Evolutionary conservation across 2,329 filamentous ascomycete genomes (phyloP).

Genomic region (Elsinoe fawcettii): DNA sequence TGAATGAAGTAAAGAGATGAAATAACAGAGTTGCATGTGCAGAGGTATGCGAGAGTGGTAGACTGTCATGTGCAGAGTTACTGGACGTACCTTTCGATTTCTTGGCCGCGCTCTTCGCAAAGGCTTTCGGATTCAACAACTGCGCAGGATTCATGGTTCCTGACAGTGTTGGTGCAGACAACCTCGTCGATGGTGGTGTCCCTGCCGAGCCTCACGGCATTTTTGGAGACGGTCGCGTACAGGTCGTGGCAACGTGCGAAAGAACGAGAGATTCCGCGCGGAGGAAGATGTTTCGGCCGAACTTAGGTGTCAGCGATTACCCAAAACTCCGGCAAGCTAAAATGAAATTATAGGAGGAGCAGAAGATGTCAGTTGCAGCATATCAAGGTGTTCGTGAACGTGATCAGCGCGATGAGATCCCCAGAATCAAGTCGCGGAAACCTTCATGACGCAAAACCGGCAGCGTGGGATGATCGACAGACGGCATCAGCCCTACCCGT

Average conservation of each 20-base stretch:
- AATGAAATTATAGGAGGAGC: too few relatives aligned
- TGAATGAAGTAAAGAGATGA: not conserved
- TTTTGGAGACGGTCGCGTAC: not conserved
- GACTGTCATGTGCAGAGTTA: not conserved
- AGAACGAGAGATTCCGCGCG: not conserved
- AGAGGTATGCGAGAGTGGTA: not conserved
- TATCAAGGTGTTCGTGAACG: too few relatives aligned
- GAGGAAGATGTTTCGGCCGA: not conserved
- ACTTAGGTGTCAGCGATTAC: too few relatives aligned
- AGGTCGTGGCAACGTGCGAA: not conserved
- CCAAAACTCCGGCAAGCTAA: too few relatives aligned
- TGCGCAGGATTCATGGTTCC: conserved; percentile 28
- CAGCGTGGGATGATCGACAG: conserved; percentile 2
- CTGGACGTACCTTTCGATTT: conserved; percentile 1
- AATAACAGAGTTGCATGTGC: not conserved
- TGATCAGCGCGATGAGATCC: too few relatives aligned
- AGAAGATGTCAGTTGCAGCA: too few relatives aligned
- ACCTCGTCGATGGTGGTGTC: not conserved
- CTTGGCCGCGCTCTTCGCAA: conserved; percentile 29
- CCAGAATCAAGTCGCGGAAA: not conserved
- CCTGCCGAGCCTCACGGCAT: not conserved
- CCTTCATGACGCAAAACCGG: conserved; percentile 1
- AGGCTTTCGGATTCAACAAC: conserved; percentile 33
- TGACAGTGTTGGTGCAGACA: not conserved
- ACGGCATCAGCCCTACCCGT: not conserved